phyloP scores from a whole-genome alignment of 2,329 filamentous ascomycete species.

The Phoma sp. region DNA sequence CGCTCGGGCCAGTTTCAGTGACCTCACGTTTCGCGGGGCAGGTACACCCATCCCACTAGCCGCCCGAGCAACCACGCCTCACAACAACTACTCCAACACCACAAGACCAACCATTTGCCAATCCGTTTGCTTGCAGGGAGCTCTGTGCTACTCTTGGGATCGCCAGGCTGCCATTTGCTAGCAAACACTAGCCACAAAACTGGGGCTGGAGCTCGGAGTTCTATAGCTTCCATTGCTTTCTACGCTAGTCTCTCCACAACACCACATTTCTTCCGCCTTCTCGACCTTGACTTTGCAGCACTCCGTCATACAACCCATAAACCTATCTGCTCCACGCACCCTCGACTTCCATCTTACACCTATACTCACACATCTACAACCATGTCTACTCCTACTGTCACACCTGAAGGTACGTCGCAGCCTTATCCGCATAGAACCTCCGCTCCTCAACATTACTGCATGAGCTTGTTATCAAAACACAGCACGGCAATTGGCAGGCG shows the following conservation, averaged over 20 bases:
- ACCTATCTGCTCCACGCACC: constrained; percentile 1
- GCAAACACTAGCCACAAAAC: constrained; percentile 25
- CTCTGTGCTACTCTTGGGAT: constrained; percentile 3
- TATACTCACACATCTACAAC: constrained; percentile 11
- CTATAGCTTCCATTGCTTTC: constrained; percentile 50
- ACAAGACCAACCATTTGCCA: background rate
- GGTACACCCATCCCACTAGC: constrained; percentile 24
- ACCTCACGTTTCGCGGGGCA: constrained; percentile 42
- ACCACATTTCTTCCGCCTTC: constrained; percentile 47
- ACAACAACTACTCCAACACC: constrained; percentile 1
- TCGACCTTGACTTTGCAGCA: constrained; percentile 32
- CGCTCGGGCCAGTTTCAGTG: constrained; percentile 30
- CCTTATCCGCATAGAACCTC: constrained; percentile 30
- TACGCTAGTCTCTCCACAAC: constrained; percentile 46
- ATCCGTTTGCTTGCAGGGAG: constrained; percentile 3
- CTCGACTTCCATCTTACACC: constrained; percentile 3
- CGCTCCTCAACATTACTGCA: background rate
- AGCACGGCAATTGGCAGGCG: background rate
- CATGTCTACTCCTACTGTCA: constrained; percentile 41
- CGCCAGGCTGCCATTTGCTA: constrained; percentile 10
- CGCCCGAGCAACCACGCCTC: constrained; percentile 4
- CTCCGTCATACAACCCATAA: constrained; percentile 23
- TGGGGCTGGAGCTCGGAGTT: constrained; percentile 36
- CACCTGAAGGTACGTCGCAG: constrained; percentile 51
- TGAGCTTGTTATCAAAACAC: constrained; percentile 7